A percentile compares a stretch with the other conserved stretches of the same genome.
Conservation (phyloP, 2,329 filamentous ascomycete genomes). For the Phialophora tarda region DNA sequence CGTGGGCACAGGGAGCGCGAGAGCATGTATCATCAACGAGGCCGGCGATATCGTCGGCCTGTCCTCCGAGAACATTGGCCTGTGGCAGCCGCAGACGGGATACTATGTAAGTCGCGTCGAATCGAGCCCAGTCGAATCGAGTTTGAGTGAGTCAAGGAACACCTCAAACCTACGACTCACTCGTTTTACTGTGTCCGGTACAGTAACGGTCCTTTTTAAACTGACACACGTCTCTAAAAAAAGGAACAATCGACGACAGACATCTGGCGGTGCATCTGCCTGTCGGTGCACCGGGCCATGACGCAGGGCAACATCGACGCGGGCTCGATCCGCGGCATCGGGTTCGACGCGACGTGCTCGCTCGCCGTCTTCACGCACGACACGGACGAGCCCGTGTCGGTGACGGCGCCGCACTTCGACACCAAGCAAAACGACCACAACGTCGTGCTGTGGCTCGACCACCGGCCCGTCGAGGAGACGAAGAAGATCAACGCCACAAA, state of each 20-base stretch:
- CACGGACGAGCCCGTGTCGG: slow-evolving; percentile 86
- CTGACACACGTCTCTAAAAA: not conserved
- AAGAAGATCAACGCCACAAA: slow-evolving; percentile 89
- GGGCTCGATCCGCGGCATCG: slow-evolving; percentile 80
- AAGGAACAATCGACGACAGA: slow-evolving; percentile 97
- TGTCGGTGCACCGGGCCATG: slow-evolving; percentile 81
- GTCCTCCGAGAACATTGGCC: slow-evolving; percentile 75
- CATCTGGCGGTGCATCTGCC: slow-evolving; percentile 95
- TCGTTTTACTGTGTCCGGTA: too few relatives aligned
- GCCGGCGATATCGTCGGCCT: slow-evolving; percentile 82
- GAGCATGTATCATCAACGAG: slow-evolving; percentile 92
- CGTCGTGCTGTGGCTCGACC: slow-evolving; percentile 96
- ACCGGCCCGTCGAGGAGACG: slow-evolving; percentile 88
- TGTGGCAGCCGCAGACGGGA: slow-evolving; percentile 77
- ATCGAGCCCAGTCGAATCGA: too few relatives aligned
- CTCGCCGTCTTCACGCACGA: slow-evolving; percentile 87
- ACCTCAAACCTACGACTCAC: not conserved
- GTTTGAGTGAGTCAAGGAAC: not conserved
- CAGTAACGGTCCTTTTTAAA: too few relatives aligned
- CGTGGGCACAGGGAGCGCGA: slow-evolving; percentile 92
- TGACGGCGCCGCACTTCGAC: slow-evolving; percentile 85
- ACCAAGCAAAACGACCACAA: slow-evolving; percentile 85
- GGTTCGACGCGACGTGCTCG: slow-evolving; percentile 98
- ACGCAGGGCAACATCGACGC: slow-evolving; percentile 79
- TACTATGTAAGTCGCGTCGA: slow-evolving; percentile 65